phyloP scores from a whole-genome alignment of 495 filamentous ascomycete species.

The Terfezia claveryi region DNA sequence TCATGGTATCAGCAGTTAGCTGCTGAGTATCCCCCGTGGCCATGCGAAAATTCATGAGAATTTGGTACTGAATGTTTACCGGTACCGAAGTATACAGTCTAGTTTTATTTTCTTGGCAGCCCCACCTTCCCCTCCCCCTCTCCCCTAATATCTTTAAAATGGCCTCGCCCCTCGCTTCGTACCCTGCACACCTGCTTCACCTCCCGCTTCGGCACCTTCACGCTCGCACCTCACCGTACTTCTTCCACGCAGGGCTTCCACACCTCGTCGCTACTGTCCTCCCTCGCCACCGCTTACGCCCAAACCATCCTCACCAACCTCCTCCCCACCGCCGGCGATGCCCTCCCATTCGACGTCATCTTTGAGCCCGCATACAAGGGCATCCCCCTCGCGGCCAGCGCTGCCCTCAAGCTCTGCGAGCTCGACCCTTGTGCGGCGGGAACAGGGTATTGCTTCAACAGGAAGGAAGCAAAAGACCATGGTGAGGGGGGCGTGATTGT shows the following conservation, averaged over 20 bases:
- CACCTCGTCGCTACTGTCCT: slow-evolving; percentile 45
- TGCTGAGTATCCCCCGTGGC: too few species aligned
- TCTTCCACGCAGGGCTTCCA: slow-evolving; percentile 90
- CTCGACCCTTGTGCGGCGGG: slow-evolving; percentile 34
- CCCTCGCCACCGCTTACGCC: slow-evolving; percentile 61
- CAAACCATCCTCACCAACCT: slow-evolving; percentile 35
- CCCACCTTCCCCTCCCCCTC: too few species aligned
- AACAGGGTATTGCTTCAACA: slow-evolving; percentile 72
- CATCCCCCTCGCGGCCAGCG: slow-evolving; percentile 59
- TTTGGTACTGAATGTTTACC: too few species aligned
- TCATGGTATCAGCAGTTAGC: too few species aligned
- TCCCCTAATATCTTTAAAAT: too few species aligned
- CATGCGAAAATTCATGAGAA: too few species aligned
- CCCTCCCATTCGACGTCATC: slow-evolving; percentile 40
- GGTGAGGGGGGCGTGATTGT: slow-evolving; percentile 86
- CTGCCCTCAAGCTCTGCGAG: slow-evolving; percentile 43
- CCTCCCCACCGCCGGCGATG: slow-evolving; percentile 15
- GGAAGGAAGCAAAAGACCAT: slow-evolving; percentile 86
- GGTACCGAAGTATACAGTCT: too few species aligned
- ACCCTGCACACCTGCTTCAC: slow-evolving; percentile 44
- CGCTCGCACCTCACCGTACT: slow-evolving; percentile 83
- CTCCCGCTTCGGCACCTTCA: slow-evolving; percentile 67
- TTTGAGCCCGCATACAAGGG: slow-evolving; percentile 93
- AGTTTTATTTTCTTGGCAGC: too few species aligned
- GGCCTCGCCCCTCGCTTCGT: slow-evolving; percentile 14